These are phyloP conservation scores for Nemania sp. DNA, from an alignment of 2,329 filamentous ascomycete species.

Conservation along the genomic window DNA sequence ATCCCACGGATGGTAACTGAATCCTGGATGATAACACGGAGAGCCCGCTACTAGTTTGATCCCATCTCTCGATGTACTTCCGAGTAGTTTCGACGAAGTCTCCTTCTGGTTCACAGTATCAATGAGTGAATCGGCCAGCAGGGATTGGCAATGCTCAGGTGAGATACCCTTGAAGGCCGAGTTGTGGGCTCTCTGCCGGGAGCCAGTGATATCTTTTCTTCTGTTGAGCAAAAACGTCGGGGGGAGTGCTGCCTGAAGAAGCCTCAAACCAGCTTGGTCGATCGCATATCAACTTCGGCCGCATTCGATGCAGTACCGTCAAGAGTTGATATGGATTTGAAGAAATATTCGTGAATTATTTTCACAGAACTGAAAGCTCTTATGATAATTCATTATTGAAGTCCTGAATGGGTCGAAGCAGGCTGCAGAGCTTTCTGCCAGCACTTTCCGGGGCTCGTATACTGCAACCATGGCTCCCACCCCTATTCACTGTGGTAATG, in stretches of 20 bases:
- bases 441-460: neutral
- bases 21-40: conserved; percentile 26
- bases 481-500: neutral
- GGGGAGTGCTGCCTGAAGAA: conserved; percentile 32
- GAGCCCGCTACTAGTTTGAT: conserved; percentile 27
- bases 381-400: conserved; percentile 4
- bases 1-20: conserved; percentile 22
- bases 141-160: conserved; percentile 28
- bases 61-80: conserved; percentile 29
- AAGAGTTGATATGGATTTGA: neutral
- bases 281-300: conserved; percentile 23
- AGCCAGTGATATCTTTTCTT: conserved; percentile 28
- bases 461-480: neutral
- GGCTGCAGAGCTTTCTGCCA: conserved; percentile 2
- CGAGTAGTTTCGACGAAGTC: conserved; percentile 28
- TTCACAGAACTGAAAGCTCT: neutral
- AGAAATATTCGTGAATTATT: neutral
- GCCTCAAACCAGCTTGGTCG: conserved; percentile 6
- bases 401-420: neutral
- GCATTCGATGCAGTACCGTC: conserved; percentile 12
- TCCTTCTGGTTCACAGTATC: conserved; percentile 28
- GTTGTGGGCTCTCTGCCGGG: conserved; percentile 24
- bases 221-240: conserved; percentile 17
- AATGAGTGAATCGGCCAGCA: conserved; percentile 26
- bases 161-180: conserved; percentile 30